A percentile compares a stretch with the other conserved stretches of the same genome.
Evolutionary conservation across 169 alveolate genomes (phyloP).

Genomic region (Cryptosporidium viatorum): DNA sequence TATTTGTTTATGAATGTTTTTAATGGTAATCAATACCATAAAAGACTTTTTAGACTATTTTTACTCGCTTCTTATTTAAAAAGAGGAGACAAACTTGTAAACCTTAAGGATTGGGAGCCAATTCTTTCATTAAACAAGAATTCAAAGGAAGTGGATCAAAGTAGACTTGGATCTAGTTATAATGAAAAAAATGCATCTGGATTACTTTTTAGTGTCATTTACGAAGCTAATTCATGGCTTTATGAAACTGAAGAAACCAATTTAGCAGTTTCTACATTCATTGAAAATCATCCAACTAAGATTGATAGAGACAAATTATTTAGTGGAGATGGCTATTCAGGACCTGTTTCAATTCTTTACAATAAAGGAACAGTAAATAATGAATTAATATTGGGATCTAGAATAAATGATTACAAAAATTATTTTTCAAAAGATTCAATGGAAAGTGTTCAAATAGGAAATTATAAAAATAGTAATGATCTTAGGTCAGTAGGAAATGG

Average conservation of each 20-base stretch:
- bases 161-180: background rate
- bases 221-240: constrained; percentile 70
- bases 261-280: constrained; percentile 68
- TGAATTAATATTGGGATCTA: background rate
- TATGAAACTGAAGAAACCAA: constrained; percentile 67
- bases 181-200: constrained; percentile 42
- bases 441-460: background rate
- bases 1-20: constrained; percentile 57
- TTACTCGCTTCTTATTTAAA: constrained; percentile 65
- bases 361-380: background rate
- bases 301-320: constrained; percentile 47
- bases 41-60: constrained; percentile 59
- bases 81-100: constrained; percentile 70
- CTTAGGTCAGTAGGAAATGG: background rate
- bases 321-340: constrained; percentile 69
- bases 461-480: background rate
- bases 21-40: constrained; percentile 56
- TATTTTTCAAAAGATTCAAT: background rate
- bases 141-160: background rate
- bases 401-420: background rate
- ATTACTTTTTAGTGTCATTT: constrained; percentile 55
- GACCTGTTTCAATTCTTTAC: constrained; percentile 48
- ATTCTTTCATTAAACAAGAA: constrained; percentile 26
- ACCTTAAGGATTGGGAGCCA: constrained; percentile 65
- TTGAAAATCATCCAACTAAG: constrained; percentile 66